Base-by-base conservation (phyloP, 768 basidiomycete genomes). In the Suillus sp. region DNA sequence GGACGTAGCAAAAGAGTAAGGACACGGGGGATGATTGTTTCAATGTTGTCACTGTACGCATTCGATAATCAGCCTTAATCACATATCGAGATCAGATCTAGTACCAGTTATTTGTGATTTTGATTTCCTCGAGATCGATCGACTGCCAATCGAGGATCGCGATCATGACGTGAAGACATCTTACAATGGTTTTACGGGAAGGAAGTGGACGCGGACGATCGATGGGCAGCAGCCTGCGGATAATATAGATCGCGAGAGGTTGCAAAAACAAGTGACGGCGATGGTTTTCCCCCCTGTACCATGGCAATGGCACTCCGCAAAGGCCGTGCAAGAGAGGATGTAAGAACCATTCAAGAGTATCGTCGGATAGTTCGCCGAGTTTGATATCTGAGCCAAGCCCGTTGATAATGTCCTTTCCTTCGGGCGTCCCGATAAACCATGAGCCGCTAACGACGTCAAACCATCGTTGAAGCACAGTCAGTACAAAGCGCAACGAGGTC, bases 81-180 rank as follows among this genome's bases (percentile, higher is more conserved):
- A 22, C 22, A 47, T 4, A 22, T 47, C 11, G 5, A 47, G 45
- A 4, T 42, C 18, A 47, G 11, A n/a, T 22, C 45, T 4, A 10
- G 45, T 47, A 47, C 45, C 22, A 22, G 10, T 22, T 47, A 47
- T 47, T n/a, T 47, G 11, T 47, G 2, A 2, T 47, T 47, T 22
- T 47, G n/a, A 47, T 47, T 11, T 11, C n/a, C 45, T 47, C 4
- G 11, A 47, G 45, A 22, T 47, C 11, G 11, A 47, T 47, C 45
- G 45, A n/a, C 45, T 22, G 45, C 45, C 45, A 47, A 22, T 22
- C n/a, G n/a, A 47, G 45, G 45, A 47, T 47, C 45, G 45, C 45
- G n/a, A 47, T 47, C n/a, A 47, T 47, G 45, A 47, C 10, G 5
- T 47, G 45, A 9, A 22, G 45, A 22, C 45, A 47, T 47, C 1